These are phyloP conservation scores for Linanthus parryae DNA, from an alignment of 148 eudicot genomes.

Conservation along the genomic window DNA sequence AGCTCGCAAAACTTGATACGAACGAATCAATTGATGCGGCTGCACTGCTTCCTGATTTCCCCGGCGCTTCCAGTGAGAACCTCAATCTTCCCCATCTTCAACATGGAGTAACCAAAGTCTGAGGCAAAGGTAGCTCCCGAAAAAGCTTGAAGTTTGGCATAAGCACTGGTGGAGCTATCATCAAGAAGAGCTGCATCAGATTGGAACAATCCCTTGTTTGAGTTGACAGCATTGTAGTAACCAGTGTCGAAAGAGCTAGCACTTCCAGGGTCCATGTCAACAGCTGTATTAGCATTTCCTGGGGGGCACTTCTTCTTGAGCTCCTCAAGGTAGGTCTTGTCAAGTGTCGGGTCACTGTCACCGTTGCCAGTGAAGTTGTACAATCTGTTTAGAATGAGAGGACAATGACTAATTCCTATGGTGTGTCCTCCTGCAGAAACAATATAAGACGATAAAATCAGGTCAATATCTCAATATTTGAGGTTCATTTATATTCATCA, in stretches of 20 bases:
- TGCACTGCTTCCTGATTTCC: too few relatives aligned
- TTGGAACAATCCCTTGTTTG: slow-evolving; percentile 34
- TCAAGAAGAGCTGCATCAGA: slow-evolving; percentile 54
- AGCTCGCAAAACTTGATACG: too few relatives aligned
- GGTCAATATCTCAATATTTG: too few relatives aligned
- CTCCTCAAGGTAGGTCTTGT: slow-evolving; percentile 27
- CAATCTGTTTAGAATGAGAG: slow-evolving; percentile 25
- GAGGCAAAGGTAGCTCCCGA: too few relatives aligned
- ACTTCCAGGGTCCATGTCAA: slow-evolving; percentile 55
- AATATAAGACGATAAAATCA: background rate
- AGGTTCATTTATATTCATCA: too few relatives aligned
- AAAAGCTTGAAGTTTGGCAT: too few relatives aligned
- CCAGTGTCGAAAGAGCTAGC: slow-evolving; percentile 26
- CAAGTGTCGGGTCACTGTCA: slow-evolving; percentile 41
- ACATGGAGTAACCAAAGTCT: too few relatives aligned
- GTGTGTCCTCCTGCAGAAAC: slow-evolving; percentile 64
- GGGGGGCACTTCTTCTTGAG: slow-evolving; percentile 28
- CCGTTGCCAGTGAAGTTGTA: slow-evolving; percentile 58
- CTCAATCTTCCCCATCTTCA: too few relatives aligned
- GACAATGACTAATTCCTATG: slow-evolving; percentile 47
- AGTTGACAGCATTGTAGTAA: slow-evolving; percentile 26
- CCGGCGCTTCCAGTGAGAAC: too few relatives aligned
- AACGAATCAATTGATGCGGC: too few relatives aligned
- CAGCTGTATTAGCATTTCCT: slow-evolving; percentile 17
- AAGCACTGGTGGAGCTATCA: too few relatives aligned